phyloP scores from a whole-genome alignment of 805 yeast species.

The Nakazawaea laoshanensis region DNA sequence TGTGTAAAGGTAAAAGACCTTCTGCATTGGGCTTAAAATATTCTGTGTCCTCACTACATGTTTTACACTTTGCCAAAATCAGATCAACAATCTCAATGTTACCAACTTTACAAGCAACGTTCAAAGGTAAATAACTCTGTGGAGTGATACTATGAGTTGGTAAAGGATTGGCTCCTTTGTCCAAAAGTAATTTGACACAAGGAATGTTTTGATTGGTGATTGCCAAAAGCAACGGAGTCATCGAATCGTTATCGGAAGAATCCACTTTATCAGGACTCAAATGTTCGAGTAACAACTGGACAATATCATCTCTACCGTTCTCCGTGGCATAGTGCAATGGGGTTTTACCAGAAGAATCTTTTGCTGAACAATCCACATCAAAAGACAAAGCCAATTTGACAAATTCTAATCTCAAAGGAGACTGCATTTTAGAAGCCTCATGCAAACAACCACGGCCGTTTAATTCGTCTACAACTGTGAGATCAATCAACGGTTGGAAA shows the following conservation, averaged over 20 bases:
- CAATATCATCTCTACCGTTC: slow-evolving; percentile 36
- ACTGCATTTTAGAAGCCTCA: slow-evolving; percentile 31
- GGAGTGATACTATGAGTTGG: too few species aligned
- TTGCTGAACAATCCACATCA: slow-evolving; percentile 17
- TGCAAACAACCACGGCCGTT: slow-evolving; percentile 72
- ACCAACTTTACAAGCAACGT: slow-evolving; percentile 84
- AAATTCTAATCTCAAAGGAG: slow-evolving; percentile 7
- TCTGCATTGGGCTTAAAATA: slow-evolving; percentile 69
- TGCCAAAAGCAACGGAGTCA: slow-evolving; percentile 77
- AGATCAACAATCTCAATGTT: slow-evolving; percentile 61
- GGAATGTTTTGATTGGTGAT: slow-evolving; percentile 59
- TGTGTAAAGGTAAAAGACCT: slow-evolving; percentile 82
- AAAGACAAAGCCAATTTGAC: slow-evolving; percentile 17
- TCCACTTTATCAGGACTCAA: slow-evolving; percentile 28
- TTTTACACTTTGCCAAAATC: slow-evolving; percentile 35
- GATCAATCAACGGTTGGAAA: slow-evolving; percentile 49
- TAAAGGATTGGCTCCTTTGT: slow-evolving; percentile 40
- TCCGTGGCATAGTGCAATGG: slow-evolving; percentile 86
- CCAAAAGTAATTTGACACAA: slow-evolving; percentile 40
- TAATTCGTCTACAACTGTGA: slow-evolving; percentile 60
- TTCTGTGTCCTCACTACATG: slow-evolving; percentile 19
- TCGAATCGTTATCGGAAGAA: slow-evolving; percentile 60
- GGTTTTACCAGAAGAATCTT: slow-evolving; percentile 66
- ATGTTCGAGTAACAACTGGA: slow-evolving; percentile 25
- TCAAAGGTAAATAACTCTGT: slow-evolving; percentile 65